Evolutionary conservation across 1,284 basidiomycete species (phyloP).

Genomic region (Apiotrichum sp.): DNA sequence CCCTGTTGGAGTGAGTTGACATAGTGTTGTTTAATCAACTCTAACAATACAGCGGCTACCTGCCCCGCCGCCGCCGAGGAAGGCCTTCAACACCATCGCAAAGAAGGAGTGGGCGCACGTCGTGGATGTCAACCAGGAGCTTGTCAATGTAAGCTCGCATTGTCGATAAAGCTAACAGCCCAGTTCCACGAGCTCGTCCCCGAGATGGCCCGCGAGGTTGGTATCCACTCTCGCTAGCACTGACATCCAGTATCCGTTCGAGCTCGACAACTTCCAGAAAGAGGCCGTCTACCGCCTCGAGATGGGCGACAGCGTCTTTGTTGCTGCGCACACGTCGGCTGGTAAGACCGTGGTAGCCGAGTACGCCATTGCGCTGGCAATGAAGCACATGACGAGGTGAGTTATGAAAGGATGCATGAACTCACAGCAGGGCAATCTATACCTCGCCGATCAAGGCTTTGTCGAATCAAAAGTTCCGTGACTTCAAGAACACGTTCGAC

Average conservation of each 20-base stretch:
- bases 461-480: slow-evolving; percentile 98
- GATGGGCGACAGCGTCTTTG: slow-evolving; percentile 95
- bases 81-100: slow-evolving; percentile 39
- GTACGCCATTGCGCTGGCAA: slow-evolving; percentile 93
- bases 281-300: slow-evolving; percentile 98
- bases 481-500: slow-evolving; percentile 96
- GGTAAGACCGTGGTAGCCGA: slow-evolving; percentile 99
- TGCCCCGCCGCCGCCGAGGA: slow-evolving; percentile 37
- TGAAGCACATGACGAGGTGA: slow-evolving; percentile 96
- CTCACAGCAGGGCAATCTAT: slow-evolving; percentile 73
- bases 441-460: slow-evolving; percentile 98
- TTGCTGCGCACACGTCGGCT: slow-evolving; percentile 93
- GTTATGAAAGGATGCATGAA: slow-evolving; percentile 11
- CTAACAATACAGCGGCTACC: slow-evolving; percentile 35
- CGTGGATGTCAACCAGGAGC: slow-evolving; percentile 83
- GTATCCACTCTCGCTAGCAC: slow-evolving; percentile 2
- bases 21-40: too few species aligned
- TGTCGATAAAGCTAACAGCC: not conserved
- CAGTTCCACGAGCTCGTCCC: slow-evolving; percentile 49
- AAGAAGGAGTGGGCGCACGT: slow-evolving; percentile 98
- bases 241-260: slow-evolving; percentile 66
- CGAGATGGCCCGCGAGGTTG: slow-evolving; percentile 44
- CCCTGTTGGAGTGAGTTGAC: slow-evolving; percentile 62
- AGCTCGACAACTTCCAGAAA: slow-evolving; percentile 88
- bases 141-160: slow-evolving; percentile 57